A percentile compares a stretch with the other conserved stretches of the same genome.
These are phyloP conservation scores for Posidonia australis DNA, from an alignment of 106 monocot genomes.

Conservation along the genomic window DNA sequence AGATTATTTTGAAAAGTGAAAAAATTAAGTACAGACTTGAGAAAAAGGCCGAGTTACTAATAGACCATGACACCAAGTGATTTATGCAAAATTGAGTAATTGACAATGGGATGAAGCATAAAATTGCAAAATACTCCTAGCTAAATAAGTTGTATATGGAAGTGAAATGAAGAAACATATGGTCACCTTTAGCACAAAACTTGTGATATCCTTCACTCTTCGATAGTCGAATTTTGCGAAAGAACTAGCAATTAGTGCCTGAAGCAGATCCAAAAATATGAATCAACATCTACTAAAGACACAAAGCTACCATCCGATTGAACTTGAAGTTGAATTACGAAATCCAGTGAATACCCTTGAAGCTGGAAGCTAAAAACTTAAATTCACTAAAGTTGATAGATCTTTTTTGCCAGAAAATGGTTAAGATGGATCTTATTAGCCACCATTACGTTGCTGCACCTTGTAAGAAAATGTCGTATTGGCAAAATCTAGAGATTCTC, in stretches of 20 bases:
- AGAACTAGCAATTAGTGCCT: slow-evolving; percentile 90
- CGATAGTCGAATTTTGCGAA: slow-evolving; percentile 66
- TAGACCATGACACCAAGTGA: background rate
- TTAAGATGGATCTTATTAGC: too few species aligned
- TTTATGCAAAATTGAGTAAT: background rate
- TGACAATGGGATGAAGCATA: background rate
- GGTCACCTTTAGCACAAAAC: slow-evolving; percentile 66
- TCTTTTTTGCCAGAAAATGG: too few species aligned
- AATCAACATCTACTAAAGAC: background rate
- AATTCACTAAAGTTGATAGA: too few species aligned
- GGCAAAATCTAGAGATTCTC: too few species aligned
- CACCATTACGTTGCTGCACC: too few species aligned
- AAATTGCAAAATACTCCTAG: background rate
- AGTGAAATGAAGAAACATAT: background rate
- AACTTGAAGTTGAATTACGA: too few species aligned
- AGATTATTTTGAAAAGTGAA: slow-evolving; percentile 5
- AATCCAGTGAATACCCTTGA: too few species aligned
- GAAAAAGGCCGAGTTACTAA: background rate
- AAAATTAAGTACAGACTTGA: slow-evolving; percentile 4
- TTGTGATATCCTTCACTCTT: slow-evolving; percentile 63
- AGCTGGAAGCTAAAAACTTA: too few species aligned
- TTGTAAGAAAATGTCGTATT: too few species aligned
- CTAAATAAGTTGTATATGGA: too few species aligned
- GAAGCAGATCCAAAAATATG: slow-evolving; percentile 3
- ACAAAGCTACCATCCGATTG: too few species aligned